Evolutionary conservation across 108 stramenopile genomes (phyloP).

Genomic region (Fistulifera solaris): DNA sequence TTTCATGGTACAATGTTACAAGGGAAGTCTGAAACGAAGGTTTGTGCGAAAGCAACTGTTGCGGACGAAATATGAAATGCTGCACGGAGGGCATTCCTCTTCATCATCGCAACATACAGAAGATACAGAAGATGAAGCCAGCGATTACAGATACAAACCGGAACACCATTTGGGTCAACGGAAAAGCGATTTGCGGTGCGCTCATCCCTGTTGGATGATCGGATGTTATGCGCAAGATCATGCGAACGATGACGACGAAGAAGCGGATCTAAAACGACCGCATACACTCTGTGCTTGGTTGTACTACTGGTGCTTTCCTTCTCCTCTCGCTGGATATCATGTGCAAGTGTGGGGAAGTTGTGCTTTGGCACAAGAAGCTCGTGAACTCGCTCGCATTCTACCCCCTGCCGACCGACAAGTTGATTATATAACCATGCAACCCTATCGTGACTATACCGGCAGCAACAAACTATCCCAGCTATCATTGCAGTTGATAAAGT

Average conservation of each 20-base stretch:
- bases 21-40: slow-evolving; percentile 46
- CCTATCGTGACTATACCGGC: slow-evolving; percentile 55
- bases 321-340: slow-evolving; percentile 33
- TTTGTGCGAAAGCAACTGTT: slow-evolving; percentile 58
- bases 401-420: slow-evolving; percentile 42
- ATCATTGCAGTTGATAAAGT: slow-evolving; percentile 5
- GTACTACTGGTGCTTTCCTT: slow-evolving; percentile 31
- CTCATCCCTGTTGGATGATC: slow-evolving; percentile 42
- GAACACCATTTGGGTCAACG: slow-evolving; percentile 46
- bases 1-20: slow-evolving; percentile 37
- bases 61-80: slow-evolving; percentile 36
- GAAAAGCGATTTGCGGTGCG: slow-evolving; percentile 45
- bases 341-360: slow-evolving; percentile 66
- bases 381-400: slow-evolving; percentile 43
- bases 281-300: slow-evolving; percentile 21
- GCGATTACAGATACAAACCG: slow-evolving; percentile 3
- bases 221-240: slow-evolving; percentile 57
- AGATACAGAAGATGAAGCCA: neutral
- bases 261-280: neutral
- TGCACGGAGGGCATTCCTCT: neutral
- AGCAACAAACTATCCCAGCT: slow-evolving; percentile 1
- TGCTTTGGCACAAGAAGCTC: slow-evolving; percentile 71
- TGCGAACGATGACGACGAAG: slow-evolving; percentile 1
- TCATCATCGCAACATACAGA: neutral
- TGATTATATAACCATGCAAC: slow-evolving; percentile 76